Evolutionary conservation across 2,329 filamentous ascomycete species (phyloP), one percentile per base, ranked within the genome.

Genomic region (Tetracladium maxilliforme): DNA sequence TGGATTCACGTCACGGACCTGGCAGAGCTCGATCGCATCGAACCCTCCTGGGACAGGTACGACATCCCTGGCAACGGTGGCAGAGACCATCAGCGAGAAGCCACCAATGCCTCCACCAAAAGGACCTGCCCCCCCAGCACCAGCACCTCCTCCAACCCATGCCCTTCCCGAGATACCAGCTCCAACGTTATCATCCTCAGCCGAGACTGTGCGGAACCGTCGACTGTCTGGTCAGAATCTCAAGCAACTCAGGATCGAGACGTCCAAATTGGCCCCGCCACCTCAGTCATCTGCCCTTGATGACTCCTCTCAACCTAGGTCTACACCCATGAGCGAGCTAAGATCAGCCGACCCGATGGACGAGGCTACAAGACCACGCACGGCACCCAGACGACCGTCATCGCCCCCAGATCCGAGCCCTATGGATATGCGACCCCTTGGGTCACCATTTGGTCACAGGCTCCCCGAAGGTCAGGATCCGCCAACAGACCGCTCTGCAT

Each of bases 241-340:
- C 10, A 86, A 80, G 45, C 79, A 86, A 41, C 58, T 95, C 25
- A 92, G 84, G 52, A 94, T 95, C 28, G 82, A 94, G 48, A 94
- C 84, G 4, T 11, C 22, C 25, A 14, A 32, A 25, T n/a, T 29
- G 30, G 24, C 19, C 20, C 23, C 30, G 28, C 14, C 34, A 33
- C 13, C 27, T 35, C 12, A 32, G 30, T n/a, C 22, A 37, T 19
- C 38, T 38, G 20, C 34, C 37, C 12, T 35, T 33, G 6, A 42
- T 41, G 34, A 38, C 37, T 17, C 41, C 38, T 10, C 18, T 9
- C 18, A 9, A 11, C 18, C 18, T 9, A 11, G 9, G 18, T 11
- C 9, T 9, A 19, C 18, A 19, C 11, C 18, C 9, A 9, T 19
- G 18, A 19, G 18, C 18, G 11, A 9, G 18, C 9, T 11, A 19